Percentiles rank a stretch among this genome's conserved stretches.
These are phyloP conservation scores for Lipomyces spencermartinsiae DNA, from an alignment of 805 yeast genomes.

Conservation along the genomic window DNA sequence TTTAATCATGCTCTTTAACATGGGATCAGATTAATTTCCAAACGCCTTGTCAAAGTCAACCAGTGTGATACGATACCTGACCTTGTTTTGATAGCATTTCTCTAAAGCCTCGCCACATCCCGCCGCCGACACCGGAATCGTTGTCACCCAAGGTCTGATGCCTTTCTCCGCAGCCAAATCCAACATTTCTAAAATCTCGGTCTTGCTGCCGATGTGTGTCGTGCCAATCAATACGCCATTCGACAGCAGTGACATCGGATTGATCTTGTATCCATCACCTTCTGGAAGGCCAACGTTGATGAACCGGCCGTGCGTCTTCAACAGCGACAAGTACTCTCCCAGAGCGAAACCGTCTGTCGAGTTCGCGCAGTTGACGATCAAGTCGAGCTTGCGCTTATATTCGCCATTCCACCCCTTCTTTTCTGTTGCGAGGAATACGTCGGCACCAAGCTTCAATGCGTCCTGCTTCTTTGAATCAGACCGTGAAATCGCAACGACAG, in stretches of 20 bases:
- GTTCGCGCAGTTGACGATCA: slow-evolving; percentile 60
- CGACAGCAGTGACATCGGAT: slow-evolving; percentile 53
- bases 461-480: slow-evolving; percentile 56
- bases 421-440: slow-evolving; percentile 57
- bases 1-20: too few relatives aligned
- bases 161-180: slow-evolving; percentile 63
- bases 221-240: slow-evolving; percentile 41
- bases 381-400: slow-evolving; percentile 51
- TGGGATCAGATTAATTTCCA: neutral
- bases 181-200: slow-evolving; percentile 69
- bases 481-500: slow-evolving; percentile 62
- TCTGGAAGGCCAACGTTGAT: slow-evolving; percentile 71
- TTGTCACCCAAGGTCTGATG: slow-evolving; percentile 42
- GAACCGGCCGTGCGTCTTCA: slow-evolving; percentile 64
- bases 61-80: slow-evolving; percentile 53
- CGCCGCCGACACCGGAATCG: slow-evolving; percentile 47
- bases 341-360: slow-evolving; percentile 59
- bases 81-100: slow-evolving; percentile 48
- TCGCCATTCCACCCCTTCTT: slow-evolving; percentile 49
- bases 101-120: slow-evolving; percentile 48
- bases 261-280: slow-evolving; percentile 35
- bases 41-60: slow-evolving; percentile 54
- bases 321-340: slow-evolving; percentile 53
- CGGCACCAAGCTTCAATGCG: slow-evolving; percentile 62
- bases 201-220: too few relatives aligned